These are phyloP conservation scores for Comarum palustre DNA, from an alignment of 306 rosid genomes.

Conservation along the genomic window DNA sequence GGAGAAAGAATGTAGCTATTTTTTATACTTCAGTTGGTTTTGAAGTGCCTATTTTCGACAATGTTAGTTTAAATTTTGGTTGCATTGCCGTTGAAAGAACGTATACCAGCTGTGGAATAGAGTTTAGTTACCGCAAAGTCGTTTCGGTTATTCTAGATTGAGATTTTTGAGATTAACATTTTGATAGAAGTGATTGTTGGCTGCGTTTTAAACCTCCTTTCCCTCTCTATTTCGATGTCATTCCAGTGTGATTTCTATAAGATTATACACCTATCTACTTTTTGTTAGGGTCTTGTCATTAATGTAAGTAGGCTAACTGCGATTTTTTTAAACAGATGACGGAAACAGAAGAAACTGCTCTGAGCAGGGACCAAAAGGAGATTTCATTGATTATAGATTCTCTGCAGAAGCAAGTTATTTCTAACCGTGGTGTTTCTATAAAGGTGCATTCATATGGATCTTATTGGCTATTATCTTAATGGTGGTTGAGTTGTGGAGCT, in stretches of 20 bases:
- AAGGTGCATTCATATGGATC: slow-evolving; percentile 46
- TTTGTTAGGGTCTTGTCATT: neutral
- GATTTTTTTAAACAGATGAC: slow-evolving; percentile 33
- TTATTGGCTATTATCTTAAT: slow-evolving; percentile 8
- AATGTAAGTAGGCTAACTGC: slow-evolving; percentile 5
- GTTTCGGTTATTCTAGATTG: neutral
- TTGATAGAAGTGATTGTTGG: neutral
- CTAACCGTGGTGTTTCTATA: slow-evolving; percentile 47
- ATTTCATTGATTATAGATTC: slow-evolving; percentile 61
- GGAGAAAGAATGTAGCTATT: slow-evolving; percentile 19
- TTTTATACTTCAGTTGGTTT: neutral
- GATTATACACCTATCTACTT: neutral
- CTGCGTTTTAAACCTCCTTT: neutral
- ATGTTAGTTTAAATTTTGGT: neutral
- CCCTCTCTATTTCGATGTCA: neutral
- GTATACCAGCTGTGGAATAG: neutral
- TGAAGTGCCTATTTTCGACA: slow-evolving; percentile 8
- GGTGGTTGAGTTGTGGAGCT: slow-evolving; percentile 8
- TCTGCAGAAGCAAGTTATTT: slow-evolving; percentile 71
- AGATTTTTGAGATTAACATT: neutral
- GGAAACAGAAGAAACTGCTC: slow-evolving; percentile 35
- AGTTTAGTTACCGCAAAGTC: neutral
- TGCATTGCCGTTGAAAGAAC: neutral
- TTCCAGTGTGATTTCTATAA: neutral
- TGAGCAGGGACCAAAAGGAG: slow-evolving; percentile 41